phyloP scores from a whole-genome alignment of 148 eudicot genomes.

The Cornus kousa region DNA sequence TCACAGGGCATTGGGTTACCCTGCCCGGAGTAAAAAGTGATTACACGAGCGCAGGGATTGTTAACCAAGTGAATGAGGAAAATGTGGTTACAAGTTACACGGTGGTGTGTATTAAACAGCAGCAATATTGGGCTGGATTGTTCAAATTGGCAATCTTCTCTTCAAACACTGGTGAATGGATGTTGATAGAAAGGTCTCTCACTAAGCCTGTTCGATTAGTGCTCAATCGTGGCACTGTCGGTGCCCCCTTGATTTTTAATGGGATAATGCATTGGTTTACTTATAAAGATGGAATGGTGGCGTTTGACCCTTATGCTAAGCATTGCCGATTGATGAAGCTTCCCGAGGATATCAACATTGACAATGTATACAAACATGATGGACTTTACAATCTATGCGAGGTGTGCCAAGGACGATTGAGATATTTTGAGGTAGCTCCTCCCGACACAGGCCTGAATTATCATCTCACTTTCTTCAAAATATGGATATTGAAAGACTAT shows the following conservation, averaged over 20 bases:
- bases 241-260: constrained; percentile 2
- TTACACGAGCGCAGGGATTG: constrained; percentile 13
- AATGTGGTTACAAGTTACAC: constrained; percentile 11
- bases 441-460: background rate
- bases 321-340: constrained; percentile 8
- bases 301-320: constrained; percentile 17
- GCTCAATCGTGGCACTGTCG: constrained; percentile 13
- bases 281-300: constrained; percentile 7
- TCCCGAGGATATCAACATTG: constrained; percentile 1
- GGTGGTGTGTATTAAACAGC: constrained; percentile 17
- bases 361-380: background rate
- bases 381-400: constrained; percentile 17
- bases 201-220: background rate
- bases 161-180: constrained; percentile 18
- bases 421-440: constrained; percentile 17
- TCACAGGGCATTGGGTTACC: constrained; percentile 18
- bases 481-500: constrained; percentile 16
- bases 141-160: background rate
- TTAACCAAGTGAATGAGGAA: constrained; percentile 4
- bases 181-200: background rate
- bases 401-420: constrained; percentile 18
- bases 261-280: constrained; percentile 20
- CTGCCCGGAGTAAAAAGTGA: constrained; percentile 3
- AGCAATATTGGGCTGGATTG: no score
- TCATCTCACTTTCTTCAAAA: constrained; percentile 7